Base-by-base conservation (phyloP, 192 early-diverging fungal species). In the Tieghemiomyces parasiticus region DNA sequence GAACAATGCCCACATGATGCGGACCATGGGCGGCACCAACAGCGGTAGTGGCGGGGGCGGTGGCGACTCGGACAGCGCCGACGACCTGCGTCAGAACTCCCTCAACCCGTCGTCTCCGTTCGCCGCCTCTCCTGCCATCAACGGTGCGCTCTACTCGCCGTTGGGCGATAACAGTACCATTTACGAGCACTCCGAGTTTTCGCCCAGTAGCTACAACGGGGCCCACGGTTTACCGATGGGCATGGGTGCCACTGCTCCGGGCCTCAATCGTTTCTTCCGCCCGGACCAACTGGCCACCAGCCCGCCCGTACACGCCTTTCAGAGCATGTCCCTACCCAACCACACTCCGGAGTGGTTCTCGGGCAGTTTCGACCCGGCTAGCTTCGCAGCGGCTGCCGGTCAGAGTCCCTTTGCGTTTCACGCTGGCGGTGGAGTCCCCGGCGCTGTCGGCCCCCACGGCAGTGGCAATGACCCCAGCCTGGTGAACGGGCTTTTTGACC, bases 281-380 rank as follows among this genome's bases (percentile, higher is more conserved):
- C 54, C 59, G 61, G 68, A 70, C 63, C 67, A 67, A 9, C 20
- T 50, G 51, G 60, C 63, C 24, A 59, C 30, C 25, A 69, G 67
- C 49, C 74, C 72, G 30, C 34, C 22, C 9, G 31, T 42, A 14
- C 46, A 51, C 14, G 61, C 47, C 32, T 79, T 74, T 64, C 77
- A 79, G 60, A 79, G 77, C 66, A 79, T 79, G 74, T 79, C 77
- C 50, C 72, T 79, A 66, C 77, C 77, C 1, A 67, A 62, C 4
- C 69, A 74, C 61, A 35, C 61, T n/a, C 65, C 64, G 20, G 74
- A 76, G 52, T 74, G 75, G 75, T 71, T 79, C 33, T 52, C 70
- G 0, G 60, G 53, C 46, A 62, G 66, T 46, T 60, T 60, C 59
- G 67, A 67, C 59, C 58, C 64, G 6, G 66, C 67, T 46, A 65